A percentile compares a stretch with the other conserved stretches of the same genome.
These are phyloP conservation scores for Lactarius hengduanensis DNA, from an alignment of 768 basidiomycete species.

Conservation along the genomic window DNA sequence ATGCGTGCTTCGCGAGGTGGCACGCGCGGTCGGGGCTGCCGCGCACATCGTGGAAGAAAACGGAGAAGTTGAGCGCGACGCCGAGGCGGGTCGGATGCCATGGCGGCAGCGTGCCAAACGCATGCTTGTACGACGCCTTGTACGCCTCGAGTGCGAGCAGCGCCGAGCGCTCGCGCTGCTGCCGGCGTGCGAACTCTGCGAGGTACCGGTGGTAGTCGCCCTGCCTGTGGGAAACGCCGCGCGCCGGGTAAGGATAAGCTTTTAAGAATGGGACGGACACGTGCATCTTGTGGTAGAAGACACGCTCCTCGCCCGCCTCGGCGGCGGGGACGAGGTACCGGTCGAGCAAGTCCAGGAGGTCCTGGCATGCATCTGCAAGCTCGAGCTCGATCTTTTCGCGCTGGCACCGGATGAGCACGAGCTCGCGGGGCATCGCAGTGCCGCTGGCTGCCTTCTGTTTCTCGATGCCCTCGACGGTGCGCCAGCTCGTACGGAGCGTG, in stretches of 20 bases:
- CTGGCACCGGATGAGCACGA: slow-evolving; percentile 67
- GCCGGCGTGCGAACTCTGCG: slow-evolving; percentile 76
- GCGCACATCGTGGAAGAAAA: slow-evolving; percentile 87
- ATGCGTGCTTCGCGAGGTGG: slow-evolving; percentile 87
- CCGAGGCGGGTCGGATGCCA: slow-evolving; percentile 87
- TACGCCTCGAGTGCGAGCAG: slow-evolving; percentile 80
- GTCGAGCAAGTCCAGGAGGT: slow-evolving; percentile 71
- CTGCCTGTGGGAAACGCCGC: slow-evolving; percentile 48
- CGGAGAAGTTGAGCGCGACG: slow-evolving; percentile 89
- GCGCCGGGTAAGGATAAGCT: slow-evolving; percentile 16
- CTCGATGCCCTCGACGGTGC: slow-evolving; percentile 73
- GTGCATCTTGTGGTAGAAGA: slow-evolving; percentile 90
- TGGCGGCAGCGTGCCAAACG: slow-evolving; percentile 65
- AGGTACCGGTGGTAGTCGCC: slow-evolving; percentile 92
- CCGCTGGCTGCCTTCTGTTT: slow-evolving; percentile 51
- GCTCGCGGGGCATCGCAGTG: slow-evolving; percentile 52
- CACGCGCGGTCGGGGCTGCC: slow-evolving; percentile 85
- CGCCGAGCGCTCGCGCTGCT: slow-evolving; percentile 65
- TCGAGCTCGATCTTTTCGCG: slow-evolving; percentile 75
- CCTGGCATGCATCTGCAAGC: slow-evolving; percentile 73
- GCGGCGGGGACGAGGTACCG: slow-evolving; percentile 57
- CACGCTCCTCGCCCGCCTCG: slow-evolving; percentile 74
- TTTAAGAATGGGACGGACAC: slow-evolving; percentile 30
- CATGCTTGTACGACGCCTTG: slow-evolving; percentile 84
- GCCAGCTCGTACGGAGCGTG: slow-evolving; percentile 80